Evolutionary conservation across 2,329 filamentous ascomycete genomes (phyloP), one percentile per base, ranked within the genome.

Genomic region (Pezicula carpinea): DNA sequence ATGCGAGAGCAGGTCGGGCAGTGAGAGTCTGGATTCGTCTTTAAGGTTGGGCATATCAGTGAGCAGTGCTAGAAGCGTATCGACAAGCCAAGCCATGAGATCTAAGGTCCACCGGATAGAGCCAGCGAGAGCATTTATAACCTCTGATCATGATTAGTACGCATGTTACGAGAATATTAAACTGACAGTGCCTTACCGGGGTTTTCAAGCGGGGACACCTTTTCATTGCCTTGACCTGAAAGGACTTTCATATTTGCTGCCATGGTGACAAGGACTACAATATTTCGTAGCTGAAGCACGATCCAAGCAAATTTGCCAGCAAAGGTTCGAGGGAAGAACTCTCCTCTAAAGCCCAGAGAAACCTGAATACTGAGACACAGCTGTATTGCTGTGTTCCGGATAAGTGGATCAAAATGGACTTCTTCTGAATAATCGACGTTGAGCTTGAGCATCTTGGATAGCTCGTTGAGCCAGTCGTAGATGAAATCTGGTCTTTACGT

Each of bases 391-490:
- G 75, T 72, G 58, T 93, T 91, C 50, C 83, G 75, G 53, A 93
- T 78, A 29, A 95, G 71, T 49, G 83, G 75, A 61, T 92, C 83
- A 56, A 86, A 80, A 38, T 80, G 77, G 2, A 80, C 71, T 50
- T 95, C 88, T 41, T 87, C 79, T 0, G 89, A 86, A 61, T 91
- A 95, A 67, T 97, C 92, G 40, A 91, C 80, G 42, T 83, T 81
- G 23, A 88, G 75, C 52, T 83, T 85, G 43, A 91, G 70, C 48
- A 87, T 80, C 34, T 79, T 75, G 44, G 88, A 82, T 11, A 90
- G 71, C 53, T 87, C 83, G 34, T 72, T 75, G 44, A 87, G 70
- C 72, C 83, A 82, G 48, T 82, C 74, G 35, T 75, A 72, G 44
- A 80, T 70, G 53, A 86, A 81, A 43, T 76, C 79, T 83, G 58